Base-by-base conservation (phyloP, 176 grass and related monocot genomes). In the Eremochloa ophiuroides region DNA sequence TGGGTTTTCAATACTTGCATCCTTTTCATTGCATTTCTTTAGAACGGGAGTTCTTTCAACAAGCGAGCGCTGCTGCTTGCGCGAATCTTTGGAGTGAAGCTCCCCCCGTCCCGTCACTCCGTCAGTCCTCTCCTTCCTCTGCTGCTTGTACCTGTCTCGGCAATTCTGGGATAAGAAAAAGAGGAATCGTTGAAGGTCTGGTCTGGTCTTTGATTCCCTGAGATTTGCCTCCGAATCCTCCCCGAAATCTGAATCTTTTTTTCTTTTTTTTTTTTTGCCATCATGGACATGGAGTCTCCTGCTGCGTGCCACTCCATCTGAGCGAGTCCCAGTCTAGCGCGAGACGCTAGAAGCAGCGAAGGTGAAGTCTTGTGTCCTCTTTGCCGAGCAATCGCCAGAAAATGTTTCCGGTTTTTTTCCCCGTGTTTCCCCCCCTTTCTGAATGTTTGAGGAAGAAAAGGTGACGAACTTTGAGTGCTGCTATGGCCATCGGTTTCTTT, bases 181-280 rank as follows among this genome's bases (percentile, higher is more conserved):
- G 64, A 80, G 44, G 82, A 85, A 81, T 71, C 82, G 31, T 23
- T 56, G 17, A 30, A 81, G 77, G 77, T 77, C 55, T 4, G 77
- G 77, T 77, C 55, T 4, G 25, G 42, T 28, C 39, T 30, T 83
- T 14, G 27, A 44, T 56, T 72, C 35, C 80, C 27, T 14, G 23
- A 60, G 83, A 89, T 89, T 82, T 85, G 71, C 43, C 71, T 16
- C 27, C 59, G 78, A 82, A 86, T 86, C 18, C 67, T 42, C 59
- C 22, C 28, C 1, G 66, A 80, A 86, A 74, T 66, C 65, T 67
- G 69, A 67, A 80, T 80, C 69, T 58, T 72, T 8, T 47, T 35
- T 60, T 42, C 15, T 44, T 23, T n/a, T 0, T 3, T 7, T 8
- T 20, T 26, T 26, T 23, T 10, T 0, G 3, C 5, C 26, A n/a